Percentiles rank a stretch among this genome's conserved stretches.
These are phyloP conservation scores for Trametes cingulata DNA, from an alignment of 768 basidiomycete genomes.

Conservation along the genomic window DNA sequence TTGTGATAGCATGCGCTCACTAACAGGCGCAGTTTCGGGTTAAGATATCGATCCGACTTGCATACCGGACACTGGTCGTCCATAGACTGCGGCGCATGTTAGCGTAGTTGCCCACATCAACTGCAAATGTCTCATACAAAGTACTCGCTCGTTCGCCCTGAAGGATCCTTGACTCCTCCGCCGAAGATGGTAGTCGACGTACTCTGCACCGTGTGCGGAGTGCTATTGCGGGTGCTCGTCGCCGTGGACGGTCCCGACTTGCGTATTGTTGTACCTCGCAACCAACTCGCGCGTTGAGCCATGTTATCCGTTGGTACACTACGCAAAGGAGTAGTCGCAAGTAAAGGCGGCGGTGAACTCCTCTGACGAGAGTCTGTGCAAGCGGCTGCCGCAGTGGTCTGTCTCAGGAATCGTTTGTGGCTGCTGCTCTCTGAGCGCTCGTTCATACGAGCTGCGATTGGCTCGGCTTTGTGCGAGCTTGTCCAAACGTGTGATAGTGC, in stretches of 20 bases:
- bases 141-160: slow-evolving; percentile 79
- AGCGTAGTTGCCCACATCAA: slow-evolving; percentile 1
- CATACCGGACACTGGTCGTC: slow-evolving; percentile 97
- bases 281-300: slow-evolving; percentile 49
- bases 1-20: slow-evolving; percentile 99
- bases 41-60: slow-evolving; percentile 93
- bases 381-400: neutral
- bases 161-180: slow-evolving; percentile 84
- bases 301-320: slow-evolving; percentile 20
- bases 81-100: slow-evolving; percentile 56
- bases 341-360: neutral
- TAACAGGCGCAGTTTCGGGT: slow-evolving; percentile 89
- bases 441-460: neutral
- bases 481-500: neutral
- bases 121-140: slow-evolving; percentile 54
- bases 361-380: neutral
- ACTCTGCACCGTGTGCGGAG: slow-evolving; percentile 64
- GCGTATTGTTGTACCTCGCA: slow-evolving; percentile 74
- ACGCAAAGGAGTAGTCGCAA: neutral
- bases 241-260: slow-evolving; percentile 51
- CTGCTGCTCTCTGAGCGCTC: neutral
- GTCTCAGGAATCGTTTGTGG: neutral
- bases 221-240: slow-evolving; percentile 59
- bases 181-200: slow-evolving; percentile 76
- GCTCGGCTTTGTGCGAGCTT: neutral